Percentiles rank a stretch among this genome's conserved stretches.
These are phyloP conservation scores for Volvox africanus DNA, from an alignment of 139 green algal genomes.

Conservation along the genomic window DNA sequence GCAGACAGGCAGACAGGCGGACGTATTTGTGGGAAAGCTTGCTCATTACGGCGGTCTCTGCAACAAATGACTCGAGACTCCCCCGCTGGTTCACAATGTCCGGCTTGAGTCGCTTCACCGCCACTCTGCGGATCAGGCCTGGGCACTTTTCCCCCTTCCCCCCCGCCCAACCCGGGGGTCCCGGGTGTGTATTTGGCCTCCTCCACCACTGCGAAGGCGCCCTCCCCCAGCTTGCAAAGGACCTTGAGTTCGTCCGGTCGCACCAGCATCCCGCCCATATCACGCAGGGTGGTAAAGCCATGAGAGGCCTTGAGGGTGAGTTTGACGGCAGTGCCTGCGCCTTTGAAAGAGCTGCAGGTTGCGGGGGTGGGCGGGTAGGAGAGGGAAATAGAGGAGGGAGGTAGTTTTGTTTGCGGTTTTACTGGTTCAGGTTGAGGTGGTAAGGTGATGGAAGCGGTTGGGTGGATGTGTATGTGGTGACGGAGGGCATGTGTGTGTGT, in stretches of 20 bases:
- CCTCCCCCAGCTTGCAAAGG: conserved; percentile 15
- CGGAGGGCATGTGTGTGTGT: too few relatives aligned
- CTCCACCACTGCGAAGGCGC: conserved; percentile 40
- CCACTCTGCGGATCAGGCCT: not conserved
- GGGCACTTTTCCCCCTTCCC: not conserved
- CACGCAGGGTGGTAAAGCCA: conserved; percentile 21
- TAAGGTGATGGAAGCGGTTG: too few relatives aligned
- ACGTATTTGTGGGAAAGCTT: conserved; percentile 28
- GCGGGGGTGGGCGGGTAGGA: not conserved
- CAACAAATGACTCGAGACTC: conserved; percentile 5
- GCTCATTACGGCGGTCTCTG: not conserved
- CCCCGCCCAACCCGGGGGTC: not conserved
- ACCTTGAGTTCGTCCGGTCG: not conserved
- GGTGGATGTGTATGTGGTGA: too few relatives aligned
- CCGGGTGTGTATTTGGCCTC: not conserved
- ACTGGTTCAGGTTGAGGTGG: too few relatives aligned
- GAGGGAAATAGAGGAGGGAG: too few relatives aligned
- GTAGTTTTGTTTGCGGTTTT: too few relatives aligned
- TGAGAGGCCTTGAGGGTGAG: not conserved
- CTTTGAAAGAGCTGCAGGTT: not conserved
- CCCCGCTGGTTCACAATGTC: conserved; percentile 9
- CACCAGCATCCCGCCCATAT: conserved; percentile 9
- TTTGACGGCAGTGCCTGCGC: not conserved
- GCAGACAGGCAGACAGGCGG: too few relatives aligned
- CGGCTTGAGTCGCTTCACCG: conserved; percentile 38